These are phyloP conservation scores for Fusarium sp. DNA, from an alignment of 2,329 filamentous ascomycete species.

Conservation along the genomic window DNA sequence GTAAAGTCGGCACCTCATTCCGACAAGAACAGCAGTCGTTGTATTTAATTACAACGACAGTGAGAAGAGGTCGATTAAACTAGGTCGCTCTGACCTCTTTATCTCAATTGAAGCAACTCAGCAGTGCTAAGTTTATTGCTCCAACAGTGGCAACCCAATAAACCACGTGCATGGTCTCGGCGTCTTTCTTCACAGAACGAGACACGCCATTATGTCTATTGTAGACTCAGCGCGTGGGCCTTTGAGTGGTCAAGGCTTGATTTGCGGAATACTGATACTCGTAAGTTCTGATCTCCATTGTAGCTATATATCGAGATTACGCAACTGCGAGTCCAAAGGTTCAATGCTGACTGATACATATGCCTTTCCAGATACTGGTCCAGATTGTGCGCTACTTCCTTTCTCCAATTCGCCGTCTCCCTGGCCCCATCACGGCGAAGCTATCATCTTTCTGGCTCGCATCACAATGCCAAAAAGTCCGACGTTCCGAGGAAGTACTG, in stretches of 20 bases:
- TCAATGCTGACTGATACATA: background rate
- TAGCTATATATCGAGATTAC: rapidly evolving
- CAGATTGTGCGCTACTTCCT: background rate
- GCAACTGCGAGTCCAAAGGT: background rate
- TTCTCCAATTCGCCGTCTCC: background rate
- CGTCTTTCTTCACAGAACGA: background rate
- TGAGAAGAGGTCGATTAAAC: rapidly evolving
- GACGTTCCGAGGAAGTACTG: background rate
- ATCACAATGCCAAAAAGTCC: background rate
- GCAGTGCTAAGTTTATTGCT: background rate
- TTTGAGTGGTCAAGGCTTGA: background rate
- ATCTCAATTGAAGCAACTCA: background rate
- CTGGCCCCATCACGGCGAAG: background rate
- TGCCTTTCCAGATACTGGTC: background rate
- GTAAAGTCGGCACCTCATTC: background rate
- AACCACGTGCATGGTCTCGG: background rate
- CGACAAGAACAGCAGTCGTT: background rate
- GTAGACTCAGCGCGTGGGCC: too few relatives aligned
- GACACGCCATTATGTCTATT: background rate
- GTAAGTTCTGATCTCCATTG: background rate
- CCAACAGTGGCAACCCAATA: too few relatives aligned
- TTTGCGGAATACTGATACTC: background rate
- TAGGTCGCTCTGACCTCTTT: background rate
- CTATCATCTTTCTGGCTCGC: background rate
- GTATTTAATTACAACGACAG: background rate